Conservation (phyloP, 176 grass and related monocot genomes). For the Phyllostachys edulis region DNA sequence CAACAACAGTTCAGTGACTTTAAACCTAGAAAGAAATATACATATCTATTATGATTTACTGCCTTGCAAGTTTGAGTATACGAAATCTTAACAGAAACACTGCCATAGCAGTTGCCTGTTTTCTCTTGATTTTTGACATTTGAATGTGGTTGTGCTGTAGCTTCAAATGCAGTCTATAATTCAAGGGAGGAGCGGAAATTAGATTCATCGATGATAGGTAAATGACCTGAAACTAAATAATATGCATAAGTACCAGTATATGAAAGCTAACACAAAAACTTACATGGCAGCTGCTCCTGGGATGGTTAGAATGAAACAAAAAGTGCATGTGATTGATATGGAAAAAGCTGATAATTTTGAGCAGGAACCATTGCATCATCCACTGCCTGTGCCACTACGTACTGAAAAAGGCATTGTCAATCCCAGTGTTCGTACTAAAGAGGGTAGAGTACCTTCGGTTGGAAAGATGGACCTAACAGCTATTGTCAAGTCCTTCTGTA, state of each 20-base stretch:
- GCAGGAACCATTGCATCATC: slow-evolving; percentile 38
- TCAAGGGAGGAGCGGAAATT: slow-evolving; percentile 32
- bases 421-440: slow-evolving; percentile 53
- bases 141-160: slow-evolving; percentile 33
- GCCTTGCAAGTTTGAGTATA: slow-evolving; percentile 7
- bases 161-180: slow-evolving; percentile 32
- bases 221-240: slow-evolving; percentile 13
- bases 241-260: not conserved
- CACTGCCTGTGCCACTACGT: slow-evolving; percentile 16
- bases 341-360: slow-evolving; percentile 52
- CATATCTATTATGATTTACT: not conserved
- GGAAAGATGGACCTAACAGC: slow-evolving; percentile 51
- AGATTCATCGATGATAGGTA: slow-evolving; percentile 44
- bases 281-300: slow-evolving; percentile 38
- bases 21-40: not conserved
- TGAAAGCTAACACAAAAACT: slow-evolving; percentile 21
- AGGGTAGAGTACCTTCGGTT: slow-evolving; percentile 40
- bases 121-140: not conserved
- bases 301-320: slow-evolving; percentile 41
- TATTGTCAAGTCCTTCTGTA: slow-evolving; percentile 73
- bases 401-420: slow-evolving; percentile 47
- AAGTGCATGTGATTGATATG: slow-evolving; percentile 66
- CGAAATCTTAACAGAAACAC: slow-evolving; percentile 6
- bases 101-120: slow-evolving; percentile 16
- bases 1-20: too few species aligned